Conservation (phyloP, 148 eudicot species). For the Oxyria digyna region DNA sequence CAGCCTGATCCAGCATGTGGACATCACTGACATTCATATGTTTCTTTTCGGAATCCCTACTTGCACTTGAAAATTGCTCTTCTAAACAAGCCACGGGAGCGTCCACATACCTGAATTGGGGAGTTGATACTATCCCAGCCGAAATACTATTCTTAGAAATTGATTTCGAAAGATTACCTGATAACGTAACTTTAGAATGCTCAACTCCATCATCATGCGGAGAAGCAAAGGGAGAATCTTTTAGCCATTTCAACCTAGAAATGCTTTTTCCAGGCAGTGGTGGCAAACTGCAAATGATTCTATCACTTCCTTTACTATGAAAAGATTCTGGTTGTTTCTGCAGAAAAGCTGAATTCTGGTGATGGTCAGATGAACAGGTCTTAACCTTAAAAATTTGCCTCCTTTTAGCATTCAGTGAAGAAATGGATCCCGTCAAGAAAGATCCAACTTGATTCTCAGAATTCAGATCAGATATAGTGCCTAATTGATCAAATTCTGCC, state of each 20-base stretch:
- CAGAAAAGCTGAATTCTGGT: constrained; percentile 21
- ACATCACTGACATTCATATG: constrained; percentile 3
- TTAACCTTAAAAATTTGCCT: constrained; percentile 22
- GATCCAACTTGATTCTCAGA: constrained; percentile 17
- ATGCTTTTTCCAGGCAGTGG: constrained; percentile 19
- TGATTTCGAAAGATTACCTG: constrained; percentile 18
- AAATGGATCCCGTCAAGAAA: constrained; percentile 28
- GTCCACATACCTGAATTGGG: constrained; percentile 19
- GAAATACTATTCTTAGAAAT: constrained; percentile 13
- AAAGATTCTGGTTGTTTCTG: constrained; percentile 8
- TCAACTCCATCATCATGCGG: constrained; percentile 31
- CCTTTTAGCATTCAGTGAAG: constrained; percentile 29
- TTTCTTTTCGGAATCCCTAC: constrained; percentile 18
- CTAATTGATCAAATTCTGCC: constrained; percentile 14
- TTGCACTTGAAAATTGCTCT: constrained; percentile 20
- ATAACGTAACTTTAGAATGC: constrained; percentile 21
- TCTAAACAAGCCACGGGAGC: constrained; percentile 36
- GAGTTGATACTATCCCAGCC: constrained; percentile 13
- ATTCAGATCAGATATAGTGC: constrained; percentile 14
- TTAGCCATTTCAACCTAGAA: constrained; percentile 26
- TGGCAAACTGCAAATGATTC: constrained; percentile 17
- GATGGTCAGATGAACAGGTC: constrained; percentile 16
- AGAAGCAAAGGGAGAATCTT: constrained; percentile 34
- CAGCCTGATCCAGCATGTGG: constrained; percentile 13
- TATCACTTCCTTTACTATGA: constrained; percentile 14